Conservation (phyloP, 2,329 filamentous ascomycete genomes). For the Coniochaeta hoffmannii region DNA sequence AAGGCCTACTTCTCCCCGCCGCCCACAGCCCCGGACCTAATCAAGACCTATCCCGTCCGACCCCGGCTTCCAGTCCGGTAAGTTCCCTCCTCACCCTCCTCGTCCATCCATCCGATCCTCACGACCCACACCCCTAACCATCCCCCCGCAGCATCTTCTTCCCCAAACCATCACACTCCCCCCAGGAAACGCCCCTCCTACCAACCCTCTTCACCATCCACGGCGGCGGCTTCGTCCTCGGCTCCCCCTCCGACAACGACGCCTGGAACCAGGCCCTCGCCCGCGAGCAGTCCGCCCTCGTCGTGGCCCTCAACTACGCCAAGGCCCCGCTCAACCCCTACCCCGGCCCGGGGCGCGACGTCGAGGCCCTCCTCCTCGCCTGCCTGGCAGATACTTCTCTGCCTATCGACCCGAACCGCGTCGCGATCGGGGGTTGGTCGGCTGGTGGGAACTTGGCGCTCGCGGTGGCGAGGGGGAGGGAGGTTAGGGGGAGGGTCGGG, state of each 20-base stretch:
- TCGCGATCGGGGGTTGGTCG: conserved; percentile 40
- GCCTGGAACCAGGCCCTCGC: conserved; percentile 37
- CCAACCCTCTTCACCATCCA: conserved; percentile 43
- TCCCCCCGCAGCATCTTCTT: conserved; percentile 28
- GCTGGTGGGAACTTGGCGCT: conserved; percentile 43
- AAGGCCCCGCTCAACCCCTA: conserved; percentile 37
- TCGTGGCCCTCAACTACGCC: conserved; percentile 40
- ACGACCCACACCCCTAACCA: not conserved
- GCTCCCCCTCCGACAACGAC: conserved; percentile 35
- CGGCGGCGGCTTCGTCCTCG: conserved; percentile 41
- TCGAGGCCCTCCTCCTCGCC: conserved; percentile 33
- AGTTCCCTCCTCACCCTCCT: not conserved
- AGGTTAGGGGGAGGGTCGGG: conserved; percentile 17
- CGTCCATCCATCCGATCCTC: not conserved
- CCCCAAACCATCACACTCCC: conserved; percentile 26
- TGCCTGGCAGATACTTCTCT: conserved; percentile 34
- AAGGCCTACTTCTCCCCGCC: conserved; percentile 6
- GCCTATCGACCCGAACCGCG: conserved; percentile 32
- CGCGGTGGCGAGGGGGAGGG: conserved; percentile 29
- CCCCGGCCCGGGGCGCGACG: conserved; percentile 34
- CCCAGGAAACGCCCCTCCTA: conserved; percentile 18
- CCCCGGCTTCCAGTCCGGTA: conserved; percentile 12
- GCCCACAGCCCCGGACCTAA: conserved; percentile 7
- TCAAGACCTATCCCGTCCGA: conserved; percentile 15
- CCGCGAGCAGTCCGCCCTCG: conserved; percentile 29